phyloP scores from a whole-genome alignment of 495 filamentous ascomycete genomes.

The Neurospora tetraspora region DNA sequence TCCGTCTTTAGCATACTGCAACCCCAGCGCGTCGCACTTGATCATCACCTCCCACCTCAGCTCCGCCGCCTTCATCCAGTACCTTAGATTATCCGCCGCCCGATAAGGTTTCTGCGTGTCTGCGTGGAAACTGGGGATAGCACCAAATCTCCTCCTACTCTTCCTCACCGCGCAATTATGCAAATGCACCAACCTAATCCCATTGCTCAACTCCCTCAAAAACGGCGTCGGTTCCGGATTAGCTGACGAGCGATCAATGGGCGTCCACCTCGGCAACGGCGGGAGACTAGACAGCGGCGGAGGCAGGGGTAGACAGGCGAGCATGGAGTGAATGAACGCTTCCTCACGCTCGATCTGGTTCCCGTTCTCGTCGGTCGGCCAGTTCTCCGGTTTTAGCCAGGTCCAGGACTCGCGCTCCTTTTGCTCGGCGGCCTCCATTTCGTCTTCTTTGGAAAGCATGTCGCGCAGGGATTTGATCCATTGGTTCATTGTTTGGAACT shows the following conservation, averaged over 20 bases:
- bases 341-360: slow-evolving; percentile 68
- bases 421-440: slow-evolving; percentile 61
- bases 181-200: slow-evolving; percentile 68
- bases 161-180: slow-evolving; percentile 83
- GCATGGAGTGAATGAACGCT: slow-evolving; percentile 64
- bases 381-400: slow-evolving; percentile 67
- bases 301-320: slow-evolving; percentile 24
- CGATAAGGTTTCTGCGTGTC: slow-evolving; percentile 93
- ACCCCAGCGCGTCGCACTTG: slow-evolving; percentile 74
- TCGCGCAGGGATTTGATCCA: slow-evolving; percentile 72
- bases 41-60: slow-evolving; percentile 86
- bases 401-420: slow-evolving; percentile 63
- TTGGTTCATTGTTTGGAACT: slow-evolving; percentile 55
- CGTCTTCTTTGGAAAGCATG: slow-evolving; percentile 65
- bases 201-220: slow-evolving; percentile 62
- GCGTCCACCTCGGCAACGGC: slow-evolving; percentile 60
- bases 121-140: slow-evolving; percentile 77
- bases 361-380: slow-evolving; percentile 44
- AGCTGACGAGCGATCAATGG: slow-evolving; percentile 33
- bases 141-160: slow-evolving; percentile 80
- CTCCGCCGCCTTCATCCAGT: slow-evolving; percentile 93
- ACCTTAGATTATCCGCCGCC: slow-evolving; percentile 83
- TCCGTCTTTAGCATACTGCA: slow-evolving; percentile 58
- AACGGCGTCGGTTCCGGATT: slow-evolving; percentile 55
- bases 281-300: slow-evolving; percentile 20